Evolutionary conservation across 2,329 filamentous ascomycete species (phyloP).

Genomic region (Paramyrothecium sp.): DNA sequence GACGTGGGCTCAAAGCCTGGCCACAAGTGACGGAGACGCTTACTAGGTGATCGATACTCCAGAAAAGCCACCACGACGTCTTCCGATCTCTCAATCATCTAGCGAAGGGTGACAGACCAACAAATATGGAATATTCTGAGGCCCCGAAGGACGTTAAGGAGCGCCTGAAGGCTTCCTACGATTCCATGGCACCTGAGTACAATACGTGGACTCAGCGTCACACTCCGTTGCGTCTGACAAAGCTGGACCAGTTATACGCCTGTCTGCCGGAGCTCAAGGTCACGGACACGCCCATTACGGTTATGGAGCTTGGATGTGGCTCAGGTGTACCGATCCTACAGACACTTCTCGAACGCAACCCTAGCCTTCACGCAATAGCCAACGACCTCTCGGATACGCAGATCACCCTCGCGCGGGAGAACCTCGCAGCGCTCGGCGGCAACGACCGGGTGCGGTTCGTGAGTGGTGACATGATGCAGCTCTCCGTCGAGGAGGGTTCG

Average conservation of each 20-base stretch:
- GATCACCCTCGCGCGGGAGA: conserved; percentile 26
- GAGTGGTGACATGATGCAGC: conserved; percentile 35
- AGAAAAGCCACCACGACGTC: too few relatives aligned
- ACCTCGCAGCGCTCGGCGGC: conserved; percentile 14
- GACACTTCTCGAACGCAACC: conserved; percentile 25
- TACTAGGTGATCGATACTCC: too few relatives aligned
- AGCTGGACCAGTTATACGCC: conserved; percentile 30
- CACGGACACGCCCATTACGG: conserved; percentile 7
- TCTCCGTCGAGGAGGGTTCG: conserved; percentile 25
- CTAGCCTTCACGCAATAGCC: conserved; percentile 20
- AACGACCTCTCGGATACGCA: conserved; percentile 41
- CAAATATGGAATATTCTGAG: background rate
- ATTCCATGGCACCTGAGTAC: conserved; percentile 36
- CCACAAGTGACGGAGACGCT: too few relatives aligned
- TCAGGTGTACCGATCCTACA: conserved; percentile 34
- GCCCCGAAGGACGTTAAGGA: conserved; percentile 29
- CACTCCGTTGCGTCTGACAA: conserved; percentile 25
- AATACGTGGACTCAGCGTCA: conserved; percentile 36
- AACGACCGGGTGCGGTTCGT: conserved; percentile 7
- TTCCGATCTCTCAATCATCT: too few relatives aligned
- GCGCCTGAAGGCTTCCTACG: conserved; percentile 37
- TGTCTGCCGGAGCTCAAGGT: background rate
- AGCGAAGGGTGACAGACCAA: too few relatives aligned
- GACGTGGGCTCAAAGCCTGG: too few relatives aligned
- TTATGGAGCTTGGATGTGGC: conserved; percentile 43